A percentile compares a stretch with the other conserved stretches of the same genome.
Conservation (phyloP, 2,329 filamentous ascomycete species). For the Ilyonectria mors-panacis region DNA sequence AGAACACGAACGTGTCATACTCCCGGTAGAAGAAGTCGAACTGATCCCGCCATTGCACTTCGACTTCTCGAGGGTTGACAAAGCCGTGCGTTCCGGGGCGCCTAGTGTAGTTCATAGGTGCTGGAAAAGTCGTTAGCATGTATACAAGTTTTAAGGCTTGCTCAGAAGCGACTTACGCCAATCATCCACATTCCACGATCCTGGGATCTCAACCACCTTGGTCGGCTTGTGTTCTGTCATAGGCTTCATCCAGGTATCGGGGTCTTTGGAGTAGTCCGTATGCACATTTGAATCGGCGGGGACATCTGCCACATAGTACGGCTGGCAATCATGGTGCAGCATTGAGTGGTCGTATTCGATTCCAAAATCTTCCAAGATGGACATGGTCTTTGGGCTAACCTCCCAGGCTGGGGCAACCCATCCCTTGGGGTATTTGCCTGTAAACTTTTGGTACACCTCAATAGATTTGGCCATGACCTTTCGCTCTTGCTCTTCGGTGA, state of each 20-base stretch:
- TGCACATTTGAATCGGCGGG: constrained; percentile 31
- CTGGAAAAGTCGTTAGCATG: neutral
- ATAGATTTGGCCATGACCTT: constrained; percentile 41
- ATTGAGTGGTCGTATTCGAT: constrained; percentile 63
- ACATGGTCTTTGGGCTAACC: constrained; percentile 46
- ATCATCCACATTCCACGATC: constrained; percentile 63
- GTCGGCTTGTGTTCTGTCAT: constrained; percentile 39
- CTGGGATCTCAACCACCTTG: constrained; percentile 60
- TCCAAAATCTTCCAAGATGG: constrained; percentile 57
- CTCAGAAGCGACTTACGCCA: constrained; percentile 54
- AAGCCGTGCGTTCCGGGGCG: constrained; percentile 52
- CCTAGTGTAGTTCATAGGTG: constrained; percentile 48
- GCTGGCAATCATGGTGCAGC: constrained; percentile 64
- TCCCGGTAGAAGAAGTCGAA: constrained; percentile 62
- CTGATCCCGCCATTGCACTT: constrained; percentile 61
- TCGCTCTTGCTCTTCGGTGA: constrained; percentile 35
- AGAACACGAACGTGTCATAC: constrained; percentile 62
- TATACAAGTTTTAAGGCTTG: neutral
- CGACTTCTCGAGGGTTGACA: constrained; percentile 58
- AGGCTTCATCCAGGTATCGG: constrained; percentile 38
- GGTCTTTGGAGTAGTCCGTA: constrained; percentile 37
- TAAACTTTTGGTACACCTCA: constrained; percentile 45
- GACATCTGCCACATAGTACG: constrained; percentile 52
- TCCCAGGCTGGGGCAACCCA: constrained; percentile 57
- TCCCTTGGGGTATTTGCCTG: constrained; percentile 57